A percentile compares a stretch with the other conserved stretches of the same genome.
phyloP scores from a whole-genome alignment of 768 basidiomycete species.

The Tricholoma terreum region DNA sequence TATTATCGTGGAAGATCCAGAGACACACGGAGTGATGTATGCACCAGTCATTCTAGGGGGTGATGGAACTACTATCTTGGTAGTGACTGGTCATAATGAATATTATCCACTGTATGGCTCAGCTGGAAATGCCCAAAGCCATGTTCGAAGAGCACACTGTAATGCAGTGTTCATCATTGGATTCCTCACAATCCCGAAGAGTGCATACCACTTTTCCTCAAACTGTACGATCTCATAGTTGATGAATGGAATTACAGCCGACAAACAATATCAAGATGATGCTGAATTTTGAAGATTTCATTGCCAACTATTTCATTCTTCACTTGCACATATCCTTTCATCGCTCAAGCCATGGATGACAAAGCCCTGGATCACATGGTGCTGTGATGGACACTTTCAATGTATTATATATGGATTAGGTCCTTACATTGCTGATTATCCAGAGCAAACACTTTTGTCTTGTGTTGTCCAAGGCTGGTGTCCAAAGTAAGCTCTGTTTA shows the following conservation, averaged over 20 bases:
- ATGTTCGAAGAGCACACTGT: conserved; percentile 25
- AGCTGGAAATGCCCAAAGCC: conserved; percentile 26
- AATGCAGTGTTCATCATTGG: conserved; percentile 26
- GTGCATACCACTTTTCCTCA: too few relatives aligned
- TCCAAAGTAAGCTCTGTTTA: conserved; percentile 17
- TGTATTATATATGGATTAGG: conserved; percentile 23
- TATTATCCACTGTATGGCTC: conserved; percentile 36
- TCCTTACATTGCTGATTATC: conserved; percentile 29
- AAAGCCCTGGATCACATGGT: conserved; percentile 17
- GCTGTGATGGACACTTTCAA: conserved; percentile 25
- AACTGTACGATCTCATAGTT: too few relatives aligned
- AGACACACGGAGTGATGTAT: conserved; percentile 28
- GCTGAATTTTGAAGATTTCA: conserved; percentile 13
- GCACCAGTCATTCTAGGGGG: conserved; percentile 32
- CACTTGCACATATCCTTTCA: conserved; percentile 13
- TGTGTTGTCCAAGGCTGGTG: conserved; percentile 26
- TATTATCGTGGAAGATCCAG: conserved; percentile 15
- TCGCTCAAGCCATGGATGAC: conserved; percentile 22
- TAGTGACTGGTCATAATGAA: conserved; percentile 37
- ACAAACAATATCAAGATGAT: conserved; percentile 12
- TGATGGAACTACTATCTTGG: conserved; percentile 43
- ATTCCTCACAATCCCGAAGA: conserved; percentile 35
- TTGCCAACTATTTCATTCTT: conserved; percentile 21
- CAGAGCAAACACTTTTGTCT: conserved; percentile 22
- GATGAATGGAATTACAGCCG: too few relatives aligned